Evolutionary conservation across 1,284 basidiomycete species (phyloP), one percentile per base, ranked within the genome.

Genomic region (Mycosarcoma maydis): DNA sequence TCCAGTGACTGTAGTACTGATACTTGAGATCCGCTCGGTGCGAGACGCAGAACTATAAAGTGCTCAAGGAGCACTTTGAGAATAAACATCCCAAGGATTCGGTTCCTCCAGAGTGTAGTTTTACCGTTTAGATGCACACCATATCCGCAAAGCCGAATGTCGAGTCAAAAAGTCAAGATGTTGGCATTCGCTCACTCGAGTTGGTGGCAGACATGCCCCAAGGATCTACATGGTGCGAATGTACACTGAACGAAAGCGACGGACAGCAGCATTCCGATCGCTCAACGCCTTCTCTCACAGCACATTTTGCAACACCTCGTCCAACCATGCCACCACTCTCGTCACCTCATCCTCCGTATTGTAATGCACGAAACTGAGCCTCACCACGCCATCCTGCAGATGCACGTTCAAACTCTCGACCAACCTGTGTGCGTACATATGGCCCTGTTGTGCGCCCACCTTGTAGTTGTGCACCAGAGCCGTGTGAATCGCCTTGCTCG

Each of bases 341-440:
- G 49, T 86, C 78, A 90, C 89, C 75, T 91, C 90, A 42, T 87
- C 85, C 2, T 88, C 83, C 0, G 90, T 90, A 78, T 91, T 91
- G 77, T 91, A 91, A 72, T 92, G 90, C 17, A 91, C 89, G n/a
- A 92, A 81, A 4, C 89, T 90, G 58, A 91, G 87, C 9, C 90
- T 86, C 29, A 91, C 87, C 3, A 90, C 87, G 0, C 87, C 90
- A 68, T 91, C 90, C 74, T 75, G 54, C 29, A 62, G 7, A 45
- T 50, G 46, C 8, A 73, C 19, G 2, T 42, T 51, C 6, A 90
- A 82, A 30, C 82, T 80, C 7, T 85, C 83, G 9, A 90, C 83
- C 13, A 91, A 83, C 0, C 86, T 86, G 76, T 89, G 90, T 4
- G 90, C 89, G 75, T 91, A 91, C 78, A 90, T 91, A 77, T 92